Base-by-base conservation (phyloP, 148 eudicot species). In the Hydrangea macrophylla region DNA sequence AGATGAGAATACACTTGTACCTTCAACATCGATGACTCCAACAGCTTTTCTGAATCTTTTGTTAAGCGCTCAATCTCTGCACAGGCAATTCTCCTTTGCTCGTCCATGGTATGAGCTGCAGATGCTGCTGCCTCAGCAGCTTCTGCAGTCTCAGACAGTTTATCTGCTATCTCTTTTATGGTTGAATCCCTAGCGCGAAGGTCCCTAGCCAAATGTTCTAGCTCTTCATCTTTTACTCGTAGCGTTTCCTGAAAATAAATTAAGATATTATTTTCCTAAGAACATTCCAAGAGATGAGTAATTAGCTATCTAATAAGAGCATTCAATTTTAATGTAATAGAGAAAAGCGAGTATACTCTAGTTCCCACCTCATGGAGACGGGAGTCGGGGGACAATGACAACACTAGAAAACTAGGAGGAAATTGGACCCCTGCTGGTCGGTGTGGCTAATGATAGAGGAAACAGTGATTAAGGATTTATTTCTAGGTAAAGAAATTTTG, bases 91-190 rank as follows among this genome's bases (percentile, higher is more conserved):
- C 85, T 88, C 76, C 98, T 85, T 65, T 94, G 98, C 75, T 86
- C 86, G 66, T 90, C 92, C 96, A 94, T 90, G 23, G 84, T 88
- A 81, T 88, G 88, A 85, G 98, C 98, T 58, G 98, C 98, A 80
- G 92, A 84, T 59, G 98, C 98, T 44, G 98, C 98, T 70, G 89
- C 86, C 73, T 81, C 91, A 32, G 97, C 97, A 44, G 98, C 98
- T 73, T 86, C 96, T 67, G 98, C 98, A 61, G 98, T 94, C 72
- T 88, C 97, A 73, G 92, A 77, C 59, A 94, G 84, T 70, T 85
- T 90, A 57, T 86, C 98, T 6, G 92, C 95, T 75, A 94, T 71
- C 67, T 88, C 97, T 68, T 76, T 87, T 79, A 94, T 88, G 33
- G 90, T 84, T 65, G 98, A 86, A 81, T 94, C 98, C 71, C 97